phyloP scores from a whole-genome alignment of 192 early-diverging fungal species.

The Fimicolochytrium jonesii region DNA sequence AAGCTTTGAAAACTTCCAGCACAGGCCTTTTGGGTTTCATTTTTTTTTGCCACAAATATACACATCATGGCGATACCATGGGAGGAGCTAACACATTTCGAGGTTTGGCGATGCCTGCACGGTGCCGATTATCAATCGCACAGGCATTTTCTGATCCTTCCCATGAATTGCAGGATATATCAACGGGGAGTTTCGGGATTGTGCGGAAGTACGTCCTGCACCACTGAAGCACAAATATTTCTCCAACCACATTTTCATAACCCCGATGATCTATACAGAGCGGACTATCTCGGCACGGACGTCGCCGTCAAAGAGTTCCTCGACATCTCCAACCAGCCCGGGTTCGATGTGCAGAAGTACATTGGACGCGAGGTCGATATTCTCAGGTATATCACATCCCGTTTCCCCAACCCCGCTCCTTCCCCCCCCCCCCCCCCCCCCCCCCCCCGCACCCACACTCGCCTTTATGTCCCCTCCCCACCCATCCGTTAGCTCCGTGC shows the following conservation, averaged over 20 bases:
- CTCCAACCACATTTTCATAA: neutral
- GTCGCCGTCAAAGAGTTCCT: constrained; percentile 46
- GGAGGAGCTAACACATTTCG: too few relatives aligned
- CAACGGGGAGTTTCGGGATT: constrained; percentile 1
- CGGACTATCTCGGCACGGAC: constrained; percentile 32
- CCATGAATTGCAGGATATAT: constrained; percentile 2
- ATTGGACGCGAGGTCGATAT: constrained; percentile 42
- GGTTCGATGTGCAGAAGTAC: constrained; percentile 39
- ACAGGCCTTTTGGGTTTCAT: too few relatives aligned
- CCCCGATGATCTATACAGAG: neutral
- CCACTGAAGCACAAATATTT: neutral
- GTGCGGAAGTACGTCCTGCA: neutral
- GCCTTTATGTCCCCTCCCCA: neutral
- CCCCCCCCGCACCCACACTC: too few relatives aligned
- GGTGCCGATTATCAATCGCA: too few relatives aligned
- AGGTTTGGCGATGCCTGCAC: too few relatives aligned
- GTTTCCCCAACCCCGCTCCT: neutral
- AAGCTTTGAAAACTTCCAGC: too few relatives aligned
- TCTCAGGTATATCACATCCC: constrained; percentile 20
- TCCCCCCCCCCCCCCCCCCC: neutral
- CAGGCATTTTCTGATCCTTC: too few relatives aligned
- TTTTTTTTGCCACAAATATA: too few relatives aligned
- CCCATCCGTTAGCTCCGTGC: neutral
- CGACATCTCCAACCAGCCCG: constrained; percentile 32
- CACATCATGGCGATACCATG: too few relatives aligned